Evolutionary conservation across 2,329 filamentous ascomycete genomes (phyloP).

Genomic region (Nannizzia gypsea): DNA sequence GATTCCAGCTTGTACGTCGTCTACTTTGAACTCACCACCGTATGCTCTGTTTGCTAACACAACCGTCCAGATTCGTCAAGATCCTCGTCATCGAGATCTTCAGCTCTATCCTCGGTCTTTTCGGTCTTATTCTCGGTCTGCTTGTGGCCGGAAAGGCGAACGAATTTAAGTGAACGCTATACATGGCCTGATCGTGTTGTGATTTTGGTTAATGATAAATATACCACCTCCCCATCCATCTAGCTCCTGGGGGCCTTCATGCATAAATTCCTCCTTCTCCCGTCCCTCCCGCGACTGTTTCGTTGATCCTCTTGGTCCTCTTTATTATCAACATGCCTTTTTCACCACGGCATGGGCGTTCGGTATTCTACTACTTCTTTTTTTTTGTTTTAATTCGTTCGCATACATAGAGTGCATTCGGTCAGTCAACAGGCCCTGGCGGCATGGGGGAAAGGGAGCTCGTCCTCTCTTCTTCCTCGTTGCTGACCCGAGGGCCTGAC

Average conservation of each 20-base stretch:
- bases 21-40: slow-evolving; percentile 16
- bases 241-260: background rate
- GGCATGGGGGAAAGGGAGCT: background rate
- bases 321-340: slow-evolving; percentile 14
- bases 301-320: background rate
- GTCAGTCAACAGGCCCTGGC: slow-evolving; percentile 18
- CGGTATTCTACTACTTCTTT: background rate
- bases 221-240: background rate
- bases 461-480: background rate
- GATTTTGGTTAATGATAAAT: slow-evolving; percentile 4
- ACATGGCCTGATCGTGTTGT: background rate
- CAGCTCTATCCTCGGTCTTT: slow-evolving; percentile 90
- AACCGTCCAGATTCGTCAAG: slow-evolving; percentile 69
- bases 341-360: slow-evolving; percentile 12
- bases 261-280: background rate
- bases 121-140: slow-evolving; percentile 89
- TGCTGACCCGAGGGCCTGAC: slow-evolving; percentile 1
- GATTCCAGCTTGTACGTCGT: slow-evolving; percentile 74
- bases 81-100: slow-evolving; percentile 99
- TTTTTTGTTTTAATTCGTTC: background rate
- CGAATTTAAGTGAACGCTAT: slow-evolving; percentile 45
- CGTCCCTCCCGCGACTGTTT: background rate
- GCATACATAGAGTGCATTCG: slow-evolving; percentile 13
- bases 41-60: background rate
- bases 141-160: slow-evolving; percentile 72